phyloP scores from a whole-genome alignment of 257 asterid species.

The Asclepias syriaca region DNA sequence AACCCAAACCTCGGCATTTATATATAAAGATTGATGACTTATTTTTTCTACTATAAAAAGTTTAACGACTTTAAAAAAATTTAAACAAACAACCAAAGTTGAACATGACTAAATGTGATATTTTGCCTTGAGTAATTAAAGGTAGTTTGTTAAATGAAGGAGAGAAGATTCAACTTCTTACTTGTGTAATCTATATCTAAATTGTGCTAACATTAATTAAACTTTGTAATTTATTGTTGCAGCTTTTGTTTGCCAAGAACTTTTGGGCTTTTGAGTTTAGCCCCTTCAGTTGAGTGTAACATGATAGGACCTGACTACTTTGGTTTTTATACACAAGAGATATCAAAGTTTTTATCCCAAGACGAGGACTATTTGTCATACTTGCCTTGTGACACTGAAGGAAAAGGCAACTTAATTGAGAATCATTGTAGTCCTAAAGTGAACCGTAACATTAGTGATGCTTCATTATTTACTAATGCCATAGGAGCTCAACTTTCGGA shows the following conservation, averaged over 20 bases:
- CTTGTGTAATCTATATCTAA: neutral
- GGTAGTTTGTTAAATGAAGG: neutral
- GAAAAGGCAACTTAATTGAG: constrained; percentile 21
- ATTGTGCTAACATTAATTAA: neutral
- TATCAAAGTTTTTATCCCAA: constrained; percentile 43
- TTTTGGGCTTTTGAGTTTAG: constrained; percentile 19
- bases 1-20: too few species aligned
- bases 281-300: constrained; percentile 24
- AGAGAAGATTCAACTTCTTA: neutral
- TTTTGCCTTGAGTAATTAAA: neutral
- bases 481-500: constrained; percentile 58
- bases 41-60: too few species aligned
- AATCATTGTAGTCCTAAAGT: constrained; percentile 17
- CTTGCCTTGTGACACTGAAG: constrained; percentile 21
- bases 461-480: constrained; percentile 48
- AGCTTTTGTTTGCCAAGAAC: constrained; percentile 40
- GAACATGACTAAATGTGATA: too few species aligned
- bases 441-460: constrained; percentile 12
- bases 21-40: too few species aligned
- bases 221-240: constrained; percentile 24
- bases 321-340: constrained; percentile 47
- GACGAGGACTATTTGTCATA: constrained; percentile 41
- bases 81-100: too few species aligned
- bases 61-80: too few species aligned
- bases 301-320: constrained; percentile 60